Conservation (phyloP, 2,329 filamentous ascomycete genomes). For the Cordyceps cateniannulata region DNA sequence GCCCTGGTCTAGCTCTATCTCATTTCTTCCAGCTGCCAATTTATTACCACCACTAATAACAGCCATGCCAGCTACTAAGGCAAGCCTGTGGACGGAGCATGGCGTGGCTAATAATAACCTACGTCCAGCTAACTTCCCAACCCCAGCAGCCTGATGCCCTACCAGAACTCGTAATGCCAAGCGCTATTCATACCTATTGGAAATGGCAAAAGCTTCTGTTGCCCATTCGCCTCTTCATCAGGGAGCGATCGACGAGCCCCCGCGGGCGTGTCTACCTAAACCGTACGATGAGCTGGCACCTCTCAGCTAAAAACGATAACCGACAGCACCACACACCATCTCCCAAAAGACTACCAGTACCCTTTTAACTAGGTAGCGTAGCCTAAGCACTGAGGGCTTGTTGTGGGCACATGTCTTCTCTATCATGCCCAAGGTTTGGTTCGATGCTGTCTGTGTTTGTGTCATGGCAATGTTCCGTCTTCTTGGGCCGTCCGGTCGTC, state of each 20-base stretch:
- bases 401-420: not conserved
- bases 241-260: conserved; percentile 1
- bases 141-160: conserved; percentile 3
- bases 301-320: not conserved
- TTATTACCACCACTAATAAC: not conserved
- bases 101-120: not conserved
- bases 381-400: not conserved
- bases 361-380: not conserved
- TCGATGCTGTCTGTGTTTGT: not conserved
- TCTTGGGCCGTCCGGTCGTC: not conserved
- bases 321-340: not conserved
- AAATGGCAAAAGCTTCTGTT: conserved; percentile 8
- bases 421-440: not conserved
- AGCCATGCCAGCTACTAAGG: not conserved
- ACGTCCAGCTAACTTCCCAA: not conserved
- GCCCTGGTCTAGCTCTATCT: conserved; percentile 1
- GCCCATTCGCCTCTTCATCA: not conserved
- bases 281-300: conserved; percentile 2
- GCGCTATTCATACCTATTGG: not conserved
- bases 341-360: not conserved
- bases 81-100: no score
- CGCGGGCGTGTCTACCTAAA: conserved; percentile 1
- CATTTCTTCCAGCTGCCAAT: not conserved
- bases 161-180: no score
- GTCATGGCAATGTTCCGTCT: not conserved